Evolutionary conservation across 1,284 basidiomycete species (phyloP), one percentile per base, ranked within the genome.

Genomic region (Melampsora americana): DNA sequence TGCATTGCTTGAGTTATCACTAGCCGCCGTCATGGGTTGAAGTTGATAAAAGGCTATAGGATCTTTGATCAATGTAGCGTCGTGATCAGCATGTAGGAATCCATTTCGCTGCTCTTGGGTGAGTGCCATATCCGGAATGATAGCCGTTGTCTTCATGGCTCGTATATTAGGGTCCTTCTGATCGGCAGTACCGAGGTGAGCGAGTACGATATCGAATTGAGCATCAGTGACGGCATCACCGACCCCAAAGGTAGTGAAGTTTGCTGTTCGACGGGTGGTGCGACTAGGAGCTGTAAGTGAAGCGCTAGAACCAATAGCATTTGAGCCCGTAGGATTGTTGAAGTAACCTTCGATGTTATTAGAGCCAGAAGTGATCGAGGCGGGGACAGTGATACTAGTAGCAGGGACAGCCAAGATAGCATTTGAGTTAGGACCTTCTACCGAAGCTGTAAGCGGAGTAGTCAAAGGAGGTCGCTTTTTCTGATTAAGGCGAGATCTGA

Each of bases 181-280:
- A 66, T 77, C 74, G 11, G 66, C 74, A 18, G 74, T 77, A 16
- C 74, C 74, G 18, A 77, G 61, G 23, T 77, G 74, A 44, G 67
- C 74, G 30, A 77, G 61, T 28, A 77, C 66, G 23, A 69, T 60
- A 42, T 77, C 74, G 60, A 77, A 77, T 61, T 77, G 66, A 26
- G 74, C 74, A 66, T 77, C 74, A 30, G 74, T 69, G 23, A 77
- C 74, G 23, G 74, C 74, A 69, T 77, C 74, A 23, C 73, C 66
- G 9, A 76, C 61, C 3, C 74, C 74, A 53, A 77, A 77, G 12
- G 66, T 69, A 50, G 66, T 77, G 26, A 61, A 69, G 39, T 62
- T 69, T 6, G 74, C 67, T 1, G 66, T 77, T n/a, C 74, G 32
- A 30, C 74, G 56, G 28, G 74, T 77, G 0, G 74, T 69, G 12